Percentiles rank a stretch among this genome's conserved stretches.
Evolutionary conservation across 148 eudicot genomes (phyloP).

Genomic region (Chenopodium berlandieri): DNA sequence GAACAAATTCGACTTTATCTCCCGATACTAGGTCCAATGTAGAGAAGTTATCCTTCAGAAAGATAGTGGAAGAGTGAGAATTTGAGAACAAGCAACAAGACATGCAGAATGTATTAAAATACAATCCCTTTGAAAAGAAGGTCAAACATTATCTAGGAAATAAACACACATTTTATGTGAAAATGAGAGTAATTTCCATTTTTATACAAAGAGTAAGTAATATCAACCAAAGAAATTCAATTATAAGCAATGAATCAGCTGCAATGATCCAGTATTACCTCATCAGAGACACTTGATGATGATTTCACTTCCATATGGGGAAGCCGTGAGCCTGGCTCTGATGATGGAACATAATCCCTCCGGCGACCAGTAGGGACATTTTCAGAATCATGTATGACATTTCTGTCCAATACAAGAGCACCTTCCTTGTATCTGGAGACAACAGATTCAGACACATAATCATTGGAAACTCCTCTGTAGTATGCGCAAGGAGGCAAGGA

Average conservation of each 20-base stretch:
- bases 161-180: background rate
- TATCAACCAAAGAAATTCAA: background rate
- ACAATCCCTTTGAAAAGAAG: background rate
- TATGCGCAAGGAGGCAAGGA: background rate
- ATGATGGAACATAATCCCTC: constrained; percentile 73
- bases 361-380: constrained; percentile 75
- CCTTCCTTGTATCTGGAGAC: constrained; percentile 63
- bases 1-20: constrained; percentile 70
- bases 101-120: background rate
- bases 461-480: background rate
- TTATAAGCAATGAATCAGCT: background rate
- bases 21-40: constrained; percentile 71
- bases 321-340: constrained; percentile 86
- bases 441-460: background rate
- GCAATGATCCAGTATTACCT: constrained; percentile 43
- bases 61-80: background rate
- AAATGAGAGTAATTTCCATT: background rate
- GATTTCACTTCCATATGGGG: constrained; percentile 73
- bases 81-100: background rate
- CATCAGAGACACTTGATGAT: constrained; percentile 30
- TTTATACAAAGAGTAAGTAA: background rate
- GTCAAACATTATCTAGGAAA: background rate
- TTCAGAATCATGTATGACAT: constrained; percentile 26
- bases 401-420: constrained; percentile 52
- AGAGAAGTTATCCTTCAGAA: constrained; percentile 49